These are phyloP conservation scores for Cryphonectria naterciae DNA, from an alignment of 2,329 filamentous ascomycete genomes.

Conservation along the genomic window DNA sequence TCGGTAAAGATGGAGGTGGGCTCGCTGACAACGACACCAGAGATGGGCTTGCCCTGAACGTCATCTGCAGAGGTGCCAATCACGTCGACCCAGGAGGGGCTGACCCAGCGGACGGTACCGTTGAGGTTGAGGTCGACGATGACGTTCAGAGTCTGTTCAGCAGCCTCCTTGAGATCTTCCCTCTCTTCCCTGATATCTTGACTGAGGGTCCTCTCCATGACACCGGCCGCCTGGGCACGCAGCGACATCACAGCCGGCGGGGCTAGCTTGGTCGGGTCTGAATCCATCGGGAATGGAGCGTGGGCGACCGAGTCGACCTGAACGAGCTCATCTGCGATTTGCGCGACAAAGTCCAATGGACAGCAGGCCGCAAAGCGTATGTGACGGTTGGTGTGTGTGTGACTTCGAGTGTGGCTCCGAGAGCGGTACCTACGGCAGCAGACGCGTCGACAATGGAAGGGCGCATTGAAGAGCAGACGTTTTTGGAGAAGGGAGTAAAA, in stretches of 20 bases:
- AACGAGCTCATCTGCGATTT: slow-evolving; percentile 40
- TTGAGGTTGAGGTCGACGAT: slow-evolving; percentile 93
- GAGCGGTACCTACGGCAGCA: slow-evolving; percentile 30
- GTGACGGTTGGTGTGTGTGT: slow-evolving; percentile 25
- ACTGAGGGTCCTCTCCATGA: slow-evolving; percentile 72
- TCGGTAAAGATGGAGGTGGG: slow-evolving; percentile 81
- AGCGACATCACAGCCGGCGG: slow-evolving; percentile 59
- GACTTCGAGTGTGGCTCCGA: slow-evolving; percentile 16
- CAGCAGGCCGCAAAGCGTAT: slow-evolving; percentile 26
- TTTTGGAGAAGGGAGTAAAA: slow-evolving; percentile 3
- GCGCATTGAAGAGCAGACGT: slow-evolving; percentile 28
- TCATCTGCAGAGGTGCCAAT: slow-evolving; percentile 77
- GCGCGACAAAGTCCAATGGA: slow-evolving; percentile 25
- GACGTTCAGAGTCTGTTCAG: slow-evolving; percentile 94
- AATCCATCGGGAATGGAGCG: slow-evolving; percentile 49
- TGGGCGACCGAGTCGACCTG: slow-evolving; percentile 37
- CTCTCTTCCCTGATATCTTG: slow-evolving; percentile 91
- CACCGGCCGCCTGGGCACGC: slow-evolving; percentile 51
- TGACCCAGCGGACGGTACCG: slow-evolving; percentile 92
- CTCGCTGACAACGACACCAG: slow-evolving; percentile 77
- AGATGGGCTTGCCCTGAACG: slow-evolving; percentile 76
- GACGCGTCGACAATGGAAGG: slow-evolving; percentile 34
- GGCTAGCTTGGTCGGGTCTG: slow-evolving; percentile 49
- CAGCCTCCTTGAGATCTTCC: slow-evolving; percentile 91
- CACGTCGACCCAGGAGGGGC: slow-evolving; percentile 92